Base-by-base conservation (phyloP, 305 asterid species). In the Fraxinus greggii region DNA sequence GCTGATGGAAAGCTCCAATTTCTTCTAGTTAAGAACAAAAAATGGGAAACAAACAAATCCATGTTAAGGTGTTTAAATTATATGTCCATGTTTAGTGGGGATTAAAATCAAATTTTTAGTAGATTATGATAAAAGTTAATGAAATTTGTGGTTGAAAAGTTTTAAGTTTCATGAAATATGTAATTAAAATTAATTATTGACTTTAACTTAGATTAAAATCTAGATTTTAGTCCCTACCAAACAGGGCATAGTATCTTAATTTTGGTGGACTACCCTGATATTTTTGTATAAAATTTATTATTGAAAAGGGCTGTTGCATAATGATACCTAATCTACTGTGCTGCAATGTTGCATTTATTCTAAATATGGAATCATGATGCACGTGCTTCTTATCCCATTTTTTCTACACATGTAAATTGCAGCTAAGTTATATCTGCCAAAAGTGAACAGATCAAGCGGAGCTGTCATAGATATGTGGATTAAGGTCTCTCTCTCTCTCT, bases 381-480 rank as follows among this genome's bases (percentile, higher is more conserved):
- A 21, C 61, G 29, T 72, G 45, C 33, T n/a, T 45, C 12, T 31
- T 56, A 21, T 78, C 69, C 77, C 10, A 77, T 45, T 24, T 82
- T 65, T 51, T 45, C 19, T 72, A 54, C 36, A 23, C 82, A 17
- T 83, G 38, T 87, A 59, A 82, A 63, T 40, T 89, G 92, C 92
- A 94, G 99, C 98, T 8, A 90, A 90, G 85, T 80, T 94, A 75
- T 93, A 96, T 88, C 94, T 96, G 67, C 99, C 99, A 23, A 91
- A 88, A 83, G 95, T 88, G 80, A 82, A 81, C 84, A 91, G 84
- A 86, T 90, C 98, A 51, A 89, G 92, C 81, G 98, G 98, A 86
- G 88, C 95, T 77, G 94, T 79, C 81, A 90, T 82, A 48, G 99
- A 96, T 84, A 89, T 96, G 98, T 96, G 98, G 98, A 90, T 92